Evolutionary conservation across 805 yeast species (phyloP).

Genomic region (Saturnispora sekii): DNA sequence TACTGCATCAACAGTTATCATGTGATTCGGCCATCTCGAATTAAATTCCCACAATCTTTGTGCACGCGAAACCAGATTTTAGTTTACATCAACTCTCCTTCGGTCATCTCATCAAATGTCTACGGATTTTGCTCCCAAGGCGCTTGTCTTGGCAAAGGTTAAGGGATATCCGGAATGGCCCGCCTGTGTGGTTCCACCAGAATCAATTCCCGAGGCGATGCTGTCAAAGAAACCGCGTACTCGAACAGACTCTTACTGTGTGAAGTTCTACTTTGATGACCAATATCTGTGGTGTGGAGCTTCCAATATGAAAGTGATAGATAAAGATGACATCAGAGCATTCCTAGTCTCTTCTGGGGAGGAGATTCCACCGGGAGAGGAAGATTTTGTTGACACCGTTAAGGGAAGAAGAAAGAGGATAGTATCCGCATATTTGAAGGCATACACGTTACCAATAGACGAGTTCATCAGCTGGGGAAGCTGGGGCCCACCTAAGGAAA

Average conservation of each 20-base stretch:
- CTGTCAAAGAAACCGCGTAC: constrained; percentile 40
- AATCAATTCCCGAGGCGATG: constrained; percentile 50
- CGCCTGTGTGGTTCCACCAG: constrained; percentile 61
- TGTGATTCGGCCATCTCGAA: too few relatives aligned
- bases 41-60: too few relatives aligned
- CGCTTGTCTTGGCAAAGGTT: constrained; percentile 65
- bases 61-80: neutral
- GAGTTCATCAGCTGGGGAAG: constrained; percentile 35
- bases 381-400: constrained; percentile 3
- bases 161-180: constrained; percentile 93
- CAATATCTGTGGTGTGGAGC: constrained; percentile 58
- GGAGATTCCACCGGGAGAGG: constrained; percentile 18
- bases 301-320: constrained; percentile 40
- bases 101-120: neutral
- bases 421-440: constrained; percentile 24
- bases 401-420: constrained; percentile 18
- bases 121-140: constrained; percentile 22
- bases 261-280: constrained; percentile 63
- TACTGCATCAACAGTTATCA: too few relatives aligned
- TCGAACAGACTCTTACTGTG: constrained; percentile 30
- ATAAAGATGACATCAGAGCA: constrained; percentile 31
- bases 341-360: constrained; percentile 23
- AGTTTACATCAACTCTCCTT: neutral
- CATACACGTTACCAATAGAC: constrained; percentile 38
- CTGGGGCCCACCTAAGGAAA: constrained; percentile 27